These are phyloP conservation scores for Kickxella alabastrina DNA, from an alignment of 192 early-diverging fungal genomes.

Conservation along the genomic window DNA sequence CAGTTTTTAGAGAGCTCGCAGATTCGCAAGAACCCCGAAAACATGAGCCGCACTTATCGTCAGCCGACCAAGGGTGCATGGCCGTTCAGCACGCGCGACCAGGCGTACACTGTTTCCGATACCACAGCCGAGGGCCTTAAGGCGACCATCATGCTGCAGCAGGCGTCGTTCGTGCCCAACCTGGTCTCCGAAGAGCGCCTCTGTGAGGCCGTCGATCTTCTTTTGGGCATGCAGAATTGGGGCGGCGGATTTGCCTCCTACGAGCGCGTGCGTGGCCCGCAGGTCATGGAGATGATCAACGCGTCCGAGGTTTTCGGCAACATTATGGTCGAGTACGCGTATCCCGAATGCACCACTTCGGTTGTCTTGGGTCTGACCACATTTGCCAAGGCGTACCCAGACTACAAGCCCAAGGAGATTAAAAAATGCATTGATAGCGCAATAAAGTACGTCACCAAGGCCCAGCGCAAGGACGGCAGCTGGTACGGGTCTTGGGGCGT, in stretches of 20 bases:
- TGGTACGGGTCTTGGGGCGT: conserved; percentile 98
- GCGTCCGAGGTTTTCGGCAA: conserved; percentile 97
- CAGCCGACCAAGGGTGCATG: conserved; percentile 88
- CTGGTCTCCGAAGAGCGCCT: conserved; percentile 69
- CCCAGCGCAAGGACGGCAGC: conserved; percentile 77
- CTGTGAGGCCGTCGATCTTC: conserved; percentile 81
- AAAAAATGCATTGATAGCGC: conserved; percentile 60
- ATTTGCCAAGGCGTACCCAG: conserved; percentile 72
- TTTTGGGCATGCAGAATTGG: conserved; percentile 88
- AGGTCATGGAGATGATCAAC: conserved; percentile 83
- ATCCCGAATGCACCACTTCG: conserved; percentile 96
- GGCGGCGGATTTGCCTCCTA: conserved; percentile 93
- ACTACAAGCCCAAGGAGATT: conserved; percentile 79
- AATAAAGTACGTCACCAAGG: conserved; percentile 67
- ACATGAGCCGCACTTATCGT: conserved; percentile 69
- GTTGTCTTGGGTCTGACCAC: conserved; percentile 78
- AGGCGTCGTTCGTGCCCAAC: conserved; percentile 55
- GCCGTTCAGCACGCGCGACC: conserved; percentile 92
- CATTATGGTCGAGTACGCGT: conserved; percentile 96
- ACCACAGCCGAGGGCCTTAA: conserved; percentile 93
- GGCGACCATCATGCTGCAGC: conserved; percentile 70
- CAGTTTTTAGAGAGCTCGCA: conserved; percentile 83
- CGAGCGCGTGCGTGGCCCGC: conserved; percentile 76
- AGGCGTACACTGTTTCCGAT: conserved; percentile 94
- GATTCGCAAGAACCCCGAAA: conserved; percentile 72